Conservation (phyloP, 208 protist species). For the Trypanosoma rangeli region DNA sequence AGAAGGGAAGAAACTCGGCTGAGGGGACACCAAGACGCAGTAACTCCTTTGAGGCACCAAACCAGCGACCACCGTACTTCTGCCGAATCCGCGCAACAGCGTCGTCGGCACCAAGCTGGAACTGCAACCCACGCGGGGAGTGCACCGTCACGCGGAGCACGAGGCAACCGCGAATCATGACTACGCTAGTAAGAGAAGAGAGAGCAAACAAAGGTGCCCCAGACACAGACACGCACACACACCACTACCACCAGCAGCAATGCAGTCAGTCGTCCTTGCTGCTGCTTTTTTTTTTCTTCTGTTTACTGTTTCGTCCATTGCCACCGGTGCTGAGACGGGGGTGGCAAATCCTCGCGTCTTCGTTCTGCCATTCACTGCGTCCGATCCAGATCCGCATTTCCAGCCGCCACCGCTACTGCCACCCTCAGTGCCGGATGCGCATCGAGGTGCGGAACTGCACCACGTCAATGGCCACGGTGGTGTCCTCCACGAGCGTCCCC, state of each 20-base stretch:
- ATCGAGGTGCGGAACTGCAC: constrained; percentile 68
- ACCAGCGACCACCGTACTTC: constrained; percentile 70
- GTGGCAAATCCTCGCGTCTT: too few relatives aligned
- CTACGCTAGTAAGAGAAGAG: neutral
- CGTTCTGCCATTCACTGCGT: too few relatives aligned
- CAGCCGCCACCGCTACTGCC: neutral
- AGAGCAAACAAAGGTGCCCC: neutral
- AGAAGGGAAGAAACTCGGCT: constrained; percentile 89
- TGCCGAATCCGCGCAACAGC: constrained; percentile 39
- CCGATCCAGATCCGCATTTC: neutral
- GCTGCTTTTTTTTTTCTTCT: neutral
- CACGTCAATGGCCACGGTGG: constrained; percentile 60
- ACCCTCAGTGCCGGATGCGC: constrained; percentile 26
- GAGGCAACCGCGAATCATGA: constrained; percentile 42
- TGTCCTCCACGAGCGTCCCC: neutral
- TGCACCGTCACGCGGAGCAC: constrained; percentile 48
- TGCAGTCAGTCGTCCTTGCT: neutral
- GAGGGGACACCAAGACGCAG: constrained; percentile 47
- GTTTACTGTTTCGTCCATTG: constrained; percentile 2
- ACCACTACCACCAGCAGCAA: neutral
- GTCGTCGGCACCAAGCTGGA: constrained; percentile 50
- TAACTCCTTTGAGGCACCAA: constrained; percentile 67
- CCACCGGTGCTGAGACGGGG: too few relatives aligned
- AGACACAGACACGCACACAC: constrained; percentile 7
- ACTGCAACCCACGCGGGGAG: constrained; percentile 67